Conservation (phyloP, 1,284 basidiomycete genomes). For the Bjerkandera adusta region DNA sequence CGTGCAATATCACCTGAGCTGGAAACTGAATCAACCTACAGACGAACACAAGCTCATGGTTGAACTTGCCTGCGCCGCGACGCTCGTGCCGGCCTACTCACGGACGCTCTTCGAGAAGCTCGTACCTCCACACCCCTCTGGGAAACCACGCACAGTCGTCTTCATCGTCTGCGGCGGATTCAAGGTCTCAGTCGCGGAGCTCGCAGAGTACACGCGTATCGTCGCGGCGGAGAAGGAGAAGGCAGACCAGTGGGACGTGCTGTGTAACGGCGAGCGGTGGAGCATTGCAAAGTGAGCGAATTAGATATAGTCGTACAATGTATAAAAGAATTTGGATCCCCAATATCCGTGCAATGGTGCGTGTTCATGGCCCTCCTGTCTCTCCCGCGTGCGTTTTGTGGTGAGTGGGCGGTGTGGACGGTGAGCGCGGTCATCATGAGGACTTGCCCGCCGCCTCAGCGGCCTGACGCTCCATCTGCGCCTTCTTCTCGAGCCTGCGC, state of each 20-base stretch:
- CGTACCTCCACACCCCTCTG: constrained; percentile 34
- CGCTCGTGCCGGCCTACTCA: constrained; percentile 63
- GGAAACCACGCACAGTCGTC: constrained; percentile 41
- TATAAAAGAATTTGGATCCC: neutral
- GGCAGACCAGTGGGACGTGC: constrained; percentile 34
- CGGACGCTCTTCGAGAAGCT: constrained; percentile 50
- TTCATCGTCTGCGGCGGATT: constrained; percentile 74
- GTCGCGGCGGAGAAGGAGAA: constrained; percentile 33
- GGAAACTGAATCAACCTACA: constrained; percentile 26
- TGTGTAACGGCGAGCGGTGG: constrained; percentile 37
- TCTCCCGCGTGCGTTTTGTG: no score
- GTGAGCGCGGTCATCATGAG: neutral
- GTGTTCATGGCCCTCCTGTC: neutral
- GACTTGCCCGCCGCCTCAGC: constrained; percentile 25
- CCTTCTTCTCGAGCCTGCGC: constrained; percentile 48
- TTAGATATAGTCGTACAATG: constrained; percentile 2
- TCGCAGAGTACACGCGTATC: constrained; percentile 42
- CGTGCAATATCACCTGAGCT: neutral
- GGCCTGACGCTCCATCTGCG: constrained; percentile 38
- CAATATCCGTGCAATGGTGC: neutral
- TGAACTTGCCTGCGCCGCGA: constrained; percentile 70
- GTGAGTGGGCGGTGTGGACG: no score
- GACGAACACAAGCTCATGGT: constrained; percentile 74
- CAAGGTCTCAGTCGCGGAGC: constrained; percentile 57
- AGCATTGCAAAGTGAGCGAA: constrained; percentile 17